Evolutionary conservation across 1,284 basidiomycete species (phyloP), one percentile per base, ranked within the genome.

Genomic region (Blastosporella zonata): DNA sequence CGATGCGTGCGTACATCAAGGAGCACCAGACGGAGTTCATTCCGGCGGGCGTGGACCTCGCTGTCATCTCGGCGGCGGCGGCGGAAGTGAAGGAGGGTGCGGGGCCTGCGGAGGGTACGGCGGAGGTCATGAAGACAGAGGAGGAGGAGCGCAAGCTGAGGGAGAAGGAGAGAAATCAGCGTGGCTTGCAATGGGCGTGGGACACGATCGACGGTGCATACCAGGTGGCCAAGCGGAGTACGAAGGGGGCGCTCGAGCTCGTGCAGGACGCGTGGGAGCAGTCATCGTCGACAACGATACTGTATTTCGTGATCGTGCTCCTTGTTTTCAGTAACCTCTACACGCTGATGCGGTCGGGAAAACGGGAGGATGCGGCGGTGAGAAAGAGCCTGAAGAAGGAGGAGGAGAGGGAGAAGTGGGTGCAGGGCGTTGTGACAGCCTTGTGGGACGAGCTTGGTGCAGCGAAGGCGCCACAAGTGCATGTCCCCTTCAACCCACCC

Each of bases 11-110:
- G 43, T 96, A 98, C 71, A 94, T 98, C 61, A 78, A 87, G 52
- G 84, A 87, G 46, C 93, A 99, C 66, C 80, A 87, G 49, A 79
- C 81, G 53, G 95, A 98, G 69, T 98, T 98, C 68, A 71, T 92
- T 43, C 88, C 91, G 0, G 87, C 87, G 50, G 93, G 91, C 8
- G 73, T 90, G 37, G 87, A 83, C 50, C 69, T 74, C 17, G 67
- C 71, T 10, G 74, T 64, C 15, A 69, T 80, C 15, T 46, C 52
- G 3, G 52, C 52, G 27, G 53, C 44, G 6, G 52, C 42, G 3
- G 44, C 47, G 1, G 57, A 34, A 17, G 37, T 49, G 8, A 52
- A 53, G 38, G 56, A 43, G 12, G 43, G 27, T n/a, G 28, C 25
- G 3, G 36, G 21, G 12, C n/a, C 51, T 4, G 28, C 31, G 6